Conservation (phyloP, 2,329 filamentous ascomycete genomes). For the Colletotrichum magnum region DNA sequence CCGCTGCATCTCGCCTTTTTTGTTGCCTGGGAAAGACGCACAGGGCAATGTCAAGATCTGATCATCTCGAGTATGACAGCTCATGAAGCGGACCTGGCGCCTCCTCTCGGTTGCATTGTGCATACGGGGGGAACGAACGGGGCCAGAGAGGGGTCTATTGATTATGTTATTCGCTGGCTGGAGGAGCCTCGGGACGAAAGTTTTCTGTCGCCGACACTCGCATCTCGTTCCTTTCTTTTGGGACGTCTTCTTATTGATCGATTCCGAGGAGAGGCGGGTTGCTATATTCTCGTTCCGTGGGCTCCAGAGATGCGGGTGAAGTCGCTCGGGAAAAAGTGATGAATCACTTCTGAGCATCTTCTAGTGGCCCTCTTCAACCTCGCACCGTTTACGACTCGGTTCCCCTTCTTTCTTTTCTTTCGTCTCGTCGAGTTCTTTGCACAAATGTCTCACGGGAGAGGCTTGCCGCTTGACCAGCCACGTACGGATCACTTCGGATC, state of each 20-base stretch:
- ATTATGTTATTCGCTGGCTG: neutral
- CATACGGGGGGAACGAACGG: neutral
- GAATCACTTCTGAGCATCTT: constrained; percentile 17
- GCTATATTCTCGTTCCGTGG: neutral
- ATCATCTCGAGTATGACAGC: constrained; percentile 9
- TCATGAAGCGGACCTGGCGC: constrained; percentile 20
- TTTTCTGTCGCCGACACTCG: neutral
- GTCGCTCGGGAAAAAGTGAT: constrained; percentile 18
- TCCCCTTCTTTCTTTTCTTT: constrained; percentile 2
- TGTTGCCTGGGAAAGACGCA: constrained; percentile 1
- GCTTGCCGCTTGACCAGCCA: constrained; percentile 24
- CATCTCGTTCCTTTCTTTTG: constrained; percentile 24
- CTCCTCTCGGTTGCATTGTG: constrained; percentile 1
- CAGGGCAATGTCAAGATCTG: constrained; percentile 8
- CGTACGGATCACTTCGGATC: neutral
- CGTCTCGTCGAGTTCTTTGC: neutral
- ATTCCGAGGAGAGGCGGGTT: constrained; percentile 3
- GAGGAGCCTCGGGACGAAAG: neutral
- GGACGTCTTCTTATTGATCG: neutral
- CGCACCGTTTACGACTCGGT: neutral
- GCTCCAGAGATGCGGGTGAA: neutral
- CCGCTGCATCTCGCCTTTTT: neutral
- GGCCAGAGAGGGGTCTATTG: neutral
- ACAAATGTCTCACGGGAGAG: constrained; percentile 25
- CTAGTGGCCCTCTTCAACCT: constrained; percentile 1